Percentiles rank a stretch among this genome's conserved stretches.
phyloP scores from a whole-genome alignment of 257 asterid species.

The Ilex aquifolium region DNA sequence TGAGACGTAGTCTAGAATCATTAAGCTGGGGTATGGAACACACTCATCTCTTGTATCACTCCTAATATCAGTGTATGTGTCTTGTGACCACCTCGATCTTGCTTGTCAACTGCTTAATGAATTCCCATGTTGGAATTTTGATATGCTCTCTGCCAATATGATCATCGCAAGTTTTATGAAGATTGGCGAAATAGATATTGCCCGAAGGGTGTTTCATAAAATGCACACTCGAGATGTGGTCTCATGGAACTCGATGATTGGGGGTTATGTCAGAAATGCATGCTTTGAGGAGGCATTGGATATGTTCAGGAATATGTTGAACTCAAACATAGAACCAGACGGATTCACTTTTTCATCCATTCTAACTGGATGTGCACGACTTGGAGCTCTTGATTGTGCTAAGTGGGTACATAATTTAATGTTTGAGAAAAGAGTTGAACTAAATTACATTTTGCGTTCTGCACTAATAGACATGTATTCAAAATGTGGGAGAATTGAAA shows the following conservation, averaged over 20 bases:
- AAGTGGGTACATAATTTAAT: conserved; percentile 61
- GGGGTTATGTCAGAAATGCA: conserved; percentile 55
- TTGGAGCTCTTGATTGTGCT: conserved; percentile 64
- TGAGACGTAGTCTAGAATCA: conserved; percentile 36
- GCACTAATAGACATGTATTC: conserved; percentile 78
- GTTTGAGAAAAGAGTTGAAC: conserved; percentile 43
- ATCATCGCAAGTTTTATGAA: conserved; percentile 47
- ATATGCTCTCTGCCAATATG: conserved; percentile 42
- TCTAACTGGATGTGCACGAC: conserved; percentile 62
- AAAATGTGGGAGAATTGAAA: conserved; percentile 66
- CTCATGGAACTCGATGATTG: conserved; percentile 71
- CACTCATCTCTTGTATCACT: conserved; percentile 34
- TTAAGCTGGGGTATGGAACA: conserved; percentile 50
- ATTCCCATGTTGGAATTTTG: conserved; percentile 20
- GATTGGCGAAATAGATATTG: conserved; percentile 48
- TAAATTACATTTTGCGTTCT: conserved; percentile 60
- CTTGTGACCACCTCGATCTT: conserved; percentile 31
- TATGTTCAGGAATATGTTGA: conserved; percentile 52
- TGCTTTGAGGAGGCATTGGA: conserved; percentile 42
- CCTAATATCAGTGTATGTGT: conserved; percentile 37
- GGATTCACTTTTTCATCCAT: conserved; percentile 63
- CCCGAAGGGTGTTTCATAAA: conserved; percentile 41
- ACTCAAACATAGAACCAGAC: conserved; percentile 46
- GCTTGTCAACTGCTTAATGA: conserved; percentile 46
- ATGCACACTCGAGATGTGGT: conserved; percentile 54